Base-by-base conservation (phyloP, 2,329 filamentous ascomycete species). In the Knufia fluminis region DNA sequence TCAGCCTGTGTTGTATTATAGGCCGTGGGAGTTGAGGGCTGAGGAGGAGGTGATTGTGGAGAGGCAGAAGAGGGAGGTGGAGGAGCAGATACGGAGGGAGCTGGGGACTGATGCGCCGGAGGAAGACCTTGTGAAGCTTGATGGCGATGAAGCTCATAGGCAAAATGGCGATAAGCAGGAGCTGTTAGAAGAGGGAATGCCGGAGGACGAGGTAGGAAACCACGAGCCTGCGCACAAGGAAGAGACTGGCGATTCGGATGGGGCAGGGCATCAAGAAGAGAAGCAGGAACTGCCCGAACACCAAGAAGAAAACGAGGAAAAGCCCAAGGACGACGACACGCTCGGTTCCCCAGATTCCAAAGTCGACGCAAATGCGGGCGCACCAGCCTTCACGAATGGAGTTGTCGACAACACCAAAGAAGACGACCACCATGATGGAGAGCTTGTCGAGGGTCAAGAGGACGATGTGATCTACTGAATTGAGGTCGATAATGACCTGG, bases 401-500 rank as follows among this genome's bases (percentile, higher is more conserved):
- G 52, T 55, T 61, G 54, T 63, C 67, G 60, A 69, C 68, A 61
- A 60, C 73, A 72, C 51, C 63, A 56, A 52, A 26, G 54, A 76
- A 58, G 76, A 85, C 52, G 85, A 90, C 60, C 82, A 88, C 54
- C 76, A 78, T 45, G 85, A 80, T 47, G 86, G 90, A 61, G 82
- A 91, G 50, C 75, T 94, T 57, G 81, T 92, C 48, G 85, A 88
- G 65, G 86, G 84, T 48, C 86, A 88, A 52, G 89, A 96, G 70
- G 89, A 95, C 61, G 89, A 84, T 59, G 87, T 95, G 47, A 91
- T 94, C 52, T 95, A 95, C 71, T 95, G 71, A 77, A 10, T 12
- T 22, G 22, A 4, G 22, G 3, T 3, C 17, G 10, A 17, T 17
- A 22, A 17, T 9, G 22, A 17, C 16, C 9, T n/a, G n/a, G n/a